Conservation (phyloP, 2,329 filamentous ascomycete species). For the Cercospora brassicicola region DNA sequence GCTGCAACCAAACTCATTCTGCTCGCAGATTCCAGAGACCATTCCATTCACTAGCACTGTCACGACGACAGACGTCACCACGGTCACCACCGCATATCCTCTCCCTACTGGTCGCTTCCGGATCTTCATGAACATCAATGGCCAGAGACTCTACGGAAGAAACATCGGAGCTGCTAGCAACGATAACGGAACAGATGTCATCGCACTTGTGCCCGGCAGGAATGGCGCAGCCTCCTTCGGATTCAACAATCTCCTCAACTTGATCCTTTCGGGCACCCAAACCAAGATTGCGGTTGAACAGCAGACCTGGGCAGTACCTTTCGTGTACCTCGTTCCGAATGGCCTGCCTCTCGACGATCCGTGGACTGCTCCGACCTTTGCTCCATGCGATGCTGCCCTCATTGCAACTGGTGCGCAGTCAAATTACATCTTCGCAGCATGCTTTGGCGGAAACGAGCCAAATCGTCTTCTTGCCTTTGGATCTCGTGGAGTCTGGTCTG, state of each 20-base stretch:
- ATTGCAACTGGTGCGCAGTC: neutral
- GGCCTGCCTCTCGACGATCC: conserved; percentile 1
- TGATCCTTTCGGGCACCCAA: conserved; percentile 8
- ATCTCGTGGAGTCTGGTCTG: conserved; percentile 4
- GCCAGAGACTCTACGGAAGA: conserved; percentile 11
- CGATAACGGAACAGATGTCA: conserved; percentile 10
- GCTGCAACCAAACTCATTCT: neutral
- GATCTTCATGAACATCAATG: neutral
- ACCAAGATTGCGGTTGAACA: conserved; percentile 12
- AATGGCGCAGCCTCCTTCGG: neutral
- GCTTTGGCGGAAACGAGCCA: neutral
- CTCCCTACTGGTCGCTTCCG: conserved; percentile 9
- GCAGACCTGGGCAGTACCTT: conserved; percentile 5
- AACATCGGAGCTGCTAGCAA: conserved; percentile 7
- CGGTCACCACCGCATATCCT: conserved; percentile 6
- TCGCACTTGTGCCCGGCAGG: conserved; percentile 1
- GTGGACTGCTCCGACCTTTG: conserved; percentile 9
- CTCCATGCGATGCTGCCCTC: conserved; percentile 4
- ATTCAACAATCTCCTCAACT: conserved; percentile 6
- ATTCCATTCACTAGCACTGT: conserved; percentile 1
- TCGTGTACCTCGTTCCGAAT: conserved; percentile 2
- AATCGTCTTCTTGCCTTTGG: conserved; percentile 8
- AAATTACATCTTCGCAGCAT: conserved; percentile 8
- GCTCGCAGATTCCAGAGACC: neutral
- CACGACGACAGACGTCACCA: neutral